Base-by-base conservation (phyloP, 2,329 filamentous ascomycete genomes). In the Clonostachys rhizophaga region DNA sequence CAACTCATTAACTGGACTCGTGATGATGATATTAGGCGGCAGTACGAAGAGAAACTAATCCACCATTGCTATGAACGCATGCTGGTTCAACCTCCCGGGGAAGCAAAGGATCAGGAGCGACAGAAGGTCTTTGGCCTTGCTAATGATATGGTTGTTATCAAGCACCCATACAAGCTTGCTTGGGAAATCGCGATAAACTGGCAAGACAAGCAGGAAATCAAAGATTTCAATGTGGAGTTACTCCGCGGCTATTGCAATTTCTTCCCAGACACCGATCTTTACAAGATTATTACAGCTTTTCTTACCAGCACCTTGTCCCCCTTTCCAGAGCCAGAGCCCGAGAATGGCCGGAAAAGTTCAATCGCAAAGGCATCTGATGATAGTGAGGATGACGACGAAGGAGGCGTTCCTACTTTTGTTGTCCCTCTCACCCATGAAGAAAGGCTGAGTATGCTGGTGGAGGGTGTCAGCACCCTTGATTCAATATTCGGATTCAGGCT, bases 111-210 rank as follows among this genome's bases (percentile, higher is more conserved):
- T 1, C 66, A 73, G 16, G 91, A 95, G 63, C 79, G 88, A 24
- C 72, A 82, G 35, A 84, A 87, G 52, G 86, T 96, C 1, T 68
- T 87, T 57, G 85, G 87, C 50, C 72, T 94, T 45, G 91, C 92
- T 1, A 83, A 85, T 52, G 94, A 92, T 51, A 96, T 99, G 88
- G 92, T 99, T 50, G 88, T 96, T 50, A 94, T 99, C 62, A 91
- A 92, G 57, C 91, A 97, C 56, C 89, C 90, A 0, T 96, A 86
- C 67, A 82, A 86, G 52, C 75, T 95, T 14, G 94, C 94, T 1
- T 99, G 95, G 95, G 86, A 90, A 57, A 86, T 96, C 50, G 79
- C 87, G 33, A 75, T 99, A 49, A 89, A 97, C 60, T 97, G 92
- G 88, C 81, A 87, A 55, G 91, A 96, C 63, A 72, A 83, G 40